Base-by-base conservation (phyloP, 164 flowering plant species). In the Liquidambar formosana region DNA sequence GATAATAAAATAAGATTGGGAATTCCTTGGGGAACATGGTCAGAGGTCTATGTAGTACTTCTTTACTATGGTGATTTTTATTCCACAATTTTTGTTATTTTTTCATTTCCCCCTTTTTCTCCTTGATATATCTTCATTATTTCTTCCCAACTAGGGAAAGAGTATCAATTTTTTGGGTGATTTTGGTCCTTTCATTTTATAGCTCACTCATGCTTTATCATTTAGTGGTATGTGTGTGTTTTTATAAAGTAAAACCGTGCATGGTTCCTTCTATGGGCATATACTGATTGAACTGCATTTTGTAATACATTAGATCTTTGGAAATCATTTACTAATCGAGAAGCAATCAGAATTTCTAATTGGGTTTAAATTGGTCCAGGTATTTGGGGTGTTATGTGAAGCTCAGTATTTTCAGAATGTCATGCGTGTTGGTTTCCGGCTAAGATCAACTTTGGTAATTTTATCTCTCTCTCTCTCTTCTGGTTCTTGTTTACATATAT, bases 401-500 rank as follows among this genome's bases (percentile, higher is more conserved):
- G 98, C 96, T 73, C 99, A 95, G 65, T 95, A 93, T 73, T 95
- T 93, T 73, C 99, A 93, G 77, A 91, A 91, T 81, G 99, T 95
- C 70, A 93, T 93, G 92, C 97, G 99, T 66, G 93, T 87, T 72
- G 99, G 99, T 64, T 95, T 66, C 72, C 90, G 95, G 63, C 82
- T 91, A 38, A 80, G 96, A 74, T 71, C 99, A 72, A 93, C 98
- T 62, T 74, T 95, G 96, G 99, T 95, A 88, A 75, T 62, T 48
- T 53, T 38, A 2, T 54, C 45, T 56, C 1, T 26, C 51, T 16
- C 16, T 28, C 43, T 19, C 2, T 46, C 4, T 57, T 19, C 66
- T 51, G 18, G 45, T 66, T 11, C 38, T 10, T 33, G 45, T 45
- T 18, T 62, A 15, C 3, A 33, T 11, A 0, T 67, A 28, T 49